Evolutionary conservation across 2,329 filamentous ascomycete genomes (phyloP).

Genomic region (Hypoxylon sp.): DNA sequence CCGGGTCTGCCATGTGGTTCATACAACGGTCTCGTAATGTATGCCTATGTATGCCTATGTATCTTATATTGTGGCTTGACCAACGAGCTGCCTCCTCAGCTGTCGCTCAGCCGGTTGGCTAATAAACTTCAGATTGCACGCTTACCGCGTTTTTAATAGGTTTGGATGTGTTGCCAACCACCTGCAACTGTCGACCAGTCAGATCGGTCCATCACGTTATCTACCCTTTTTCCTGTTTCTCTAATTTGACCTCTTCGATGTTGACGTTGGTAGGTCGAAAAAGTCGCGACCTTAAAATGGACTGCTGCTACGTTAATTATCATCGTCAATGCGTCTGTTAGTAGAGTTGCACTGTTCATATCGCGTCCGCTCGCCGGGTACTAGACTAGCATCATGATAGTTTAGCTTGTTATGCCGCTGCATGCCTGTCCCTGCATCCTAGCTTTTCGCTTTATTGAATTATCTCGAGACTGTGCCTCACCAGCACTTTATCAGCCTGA

Average conservation of each 20-base stretch:
- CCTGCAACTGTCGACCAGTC: too few species aligned
- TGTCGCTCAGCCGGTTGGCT: conserved; percentile 23
- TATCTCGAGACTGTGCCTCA: conserved; percentile 23
- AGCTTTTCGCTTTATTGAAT: conserved; percentile 21
- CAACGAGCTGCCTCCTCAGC: conserved; percentile 17
- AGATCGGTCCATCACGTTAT: conserved; percentile 25
- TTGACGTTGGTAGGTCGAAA: conserved; percentile 25
- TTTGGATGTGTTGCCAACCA: conserved; percentile 22
- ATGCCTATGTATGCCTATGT: too few species aligned
- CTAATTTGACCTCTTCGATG: conserved; percentile 29
- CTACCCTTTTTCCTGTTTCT: conserved; percentile 17
- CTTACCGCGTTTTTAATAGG: conserved; percentile 33
- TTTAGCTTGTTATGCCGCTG: conserved; percentile 36
- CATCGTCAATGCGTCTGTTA: conserved; percentile 35
- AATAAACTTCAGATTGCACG: conserved; percentile 32
- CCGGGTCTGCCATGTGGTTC: conserved; percentile 35
- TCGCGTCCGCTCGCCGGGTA: conserved; percentile 32
- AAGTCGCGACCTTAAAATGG: conserved; percentile 23
- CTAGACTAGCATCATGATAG: conserved; percentile 34
- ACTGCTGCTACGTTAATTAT: conserved; percentile 31
- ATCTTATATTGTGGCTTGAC: conserved; percentile 38
- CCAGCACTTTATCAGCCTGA: conserved; percentile 20
- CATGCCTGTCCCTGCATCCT: conserved; percentile 27
- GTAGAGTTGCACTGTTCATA: conserved; percentile 37
- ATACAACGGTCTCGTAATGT: conserved; percentile 38